Conservation (phyloP, 768 basidiomycete species). For the Leucosporidium scottii region DNA sequence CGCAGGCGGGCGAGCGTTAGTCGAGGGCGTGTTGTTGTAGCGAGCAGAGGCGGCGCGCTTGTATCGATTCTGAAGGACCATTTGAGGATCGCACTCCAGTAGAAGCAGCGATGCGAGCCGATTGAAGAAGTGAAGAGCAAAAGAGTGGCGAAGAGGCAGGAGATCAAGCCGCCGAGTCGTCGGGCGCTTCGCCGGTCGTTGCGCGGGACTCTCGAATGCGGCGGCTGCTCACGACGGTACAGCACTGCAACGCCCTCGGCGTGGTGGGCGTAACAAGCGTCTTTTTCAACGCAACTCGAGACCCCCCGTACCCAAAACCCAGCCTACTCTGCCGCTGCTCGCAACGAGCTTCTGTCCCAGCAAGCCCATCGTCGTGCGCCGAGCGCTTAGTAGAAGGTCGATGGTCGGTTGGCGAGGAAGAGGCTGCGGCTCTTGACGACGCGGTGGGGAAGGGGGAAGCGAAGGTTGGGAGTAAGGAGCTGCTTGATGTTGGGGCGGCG, state of each 20-base stretch:
- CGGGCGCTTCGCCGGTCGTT: no score
- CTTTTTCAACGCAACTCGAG: neutral
- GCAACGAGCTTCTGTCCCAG: neutral
- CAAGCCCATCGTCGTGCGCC: neutral
- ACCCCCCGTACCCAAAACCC: neutral
- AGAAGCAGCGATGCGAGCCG: no score
- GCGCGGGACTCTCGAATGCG: no score
- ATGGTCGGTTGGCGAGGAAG: slow-evolving; percentile 56
- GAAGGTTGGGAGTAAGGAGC: slow-evolving; percentile 78
- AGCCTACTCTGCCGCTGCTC: neutral
- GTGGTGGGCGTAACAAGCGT: no score
- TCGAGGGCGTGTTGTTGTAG: neutral
- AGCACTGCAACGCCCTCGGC: no score
- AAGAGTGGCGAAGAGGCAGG: neutral
- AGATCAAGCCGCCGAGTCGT: neutral
- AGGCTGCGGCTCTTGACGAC: slow-evolving; percentile 68
- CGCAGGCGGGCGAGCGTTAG: neutral
- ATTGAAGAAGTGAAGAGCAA: no score
- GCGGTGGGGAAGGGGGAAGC: slow-evolving; percentile 90
- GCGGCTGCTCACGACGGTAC: no score
- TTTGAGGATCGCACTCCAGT: no score
- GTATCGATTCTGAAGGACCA: slow-evolving; percentile 9
- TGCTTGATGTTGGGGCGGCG: slow-evolving; percentile 98
- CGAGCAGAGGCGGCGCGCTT: slow-evolving; percentile 4
- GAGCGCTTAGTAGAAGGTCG: slow-evolving; percentile 38